phyloP scores from a whole-genome alignment of 2,329 filamentous ascomycete species.

The Cladosporium sp. region DNA sequence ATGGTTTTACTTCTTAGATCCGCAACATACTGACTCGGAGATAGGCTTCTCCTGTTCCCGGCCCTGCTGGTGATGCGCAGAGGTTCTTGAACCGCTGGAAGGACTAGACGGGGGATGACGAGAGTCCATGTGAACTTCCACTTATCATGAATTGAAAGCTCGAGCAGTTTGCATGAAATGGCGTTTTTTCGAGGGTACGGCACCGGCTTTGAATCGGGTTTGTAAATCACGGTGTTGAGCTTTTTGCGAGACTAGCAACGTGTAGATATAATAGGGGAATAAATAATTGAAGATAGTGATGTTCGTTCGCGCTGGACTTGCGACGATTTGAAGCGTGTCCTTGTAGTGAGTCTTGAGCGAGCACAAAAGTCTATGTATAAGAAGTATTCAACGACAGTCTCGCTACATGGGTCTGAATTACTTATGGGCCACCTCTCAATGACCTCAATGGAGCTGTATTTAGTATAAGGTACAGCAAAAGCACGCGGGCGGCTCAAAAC shows the following conservation, averaged over 20 bases:
- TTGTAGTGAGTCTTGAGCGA: not conserved
- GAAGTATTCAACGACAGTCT: not conserved
- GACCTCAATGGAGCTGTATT: not conserved
- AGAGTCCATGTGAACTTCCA: not conserved
- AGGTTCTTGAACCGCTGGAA: slow-evolving; percentile 62
- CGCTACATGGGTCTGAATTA: not conserved
- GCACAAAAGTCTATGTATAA: not conserved
- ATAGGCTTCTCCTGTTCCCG: slow-evolving; percentile 57
- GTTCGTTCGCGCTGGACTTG: not conserved
- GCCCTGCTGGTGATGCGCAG: slow-evolving; percentile 57
- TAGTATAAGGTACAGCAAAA: not conserved
- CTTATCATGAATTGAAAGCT: slow-evolving; percentile 2
- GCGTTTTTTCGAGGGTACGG: slow-evolving; percentile 14
- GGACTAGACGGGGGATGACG: slow-evolving; percentile 45
- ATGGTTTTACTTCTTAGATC: not conserved
- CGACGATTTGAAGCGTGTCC: not conserved
- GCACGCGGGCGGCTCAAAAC: slow-evolving; percentile 2
- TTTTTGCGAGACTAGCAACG: not conserved
- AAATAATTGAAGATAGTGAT: slow-evolving; percentile 4
- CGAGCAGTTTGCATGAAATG: slow-evolving; percentile 9
- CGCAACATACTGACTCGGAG: slow-evolving; percentile 6
- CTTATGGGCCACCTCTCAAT: not conserved
- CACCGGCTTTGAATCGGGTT: slow-evolving; percentile 10
- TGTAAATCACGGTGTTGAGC: slow-evolving; percentile 16
- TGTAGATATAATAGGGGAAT: slow-evolving; percentile 11